Conservation (phyloP, 169 alveolate species). For the Plasmodium billcollinsi region DNA sequence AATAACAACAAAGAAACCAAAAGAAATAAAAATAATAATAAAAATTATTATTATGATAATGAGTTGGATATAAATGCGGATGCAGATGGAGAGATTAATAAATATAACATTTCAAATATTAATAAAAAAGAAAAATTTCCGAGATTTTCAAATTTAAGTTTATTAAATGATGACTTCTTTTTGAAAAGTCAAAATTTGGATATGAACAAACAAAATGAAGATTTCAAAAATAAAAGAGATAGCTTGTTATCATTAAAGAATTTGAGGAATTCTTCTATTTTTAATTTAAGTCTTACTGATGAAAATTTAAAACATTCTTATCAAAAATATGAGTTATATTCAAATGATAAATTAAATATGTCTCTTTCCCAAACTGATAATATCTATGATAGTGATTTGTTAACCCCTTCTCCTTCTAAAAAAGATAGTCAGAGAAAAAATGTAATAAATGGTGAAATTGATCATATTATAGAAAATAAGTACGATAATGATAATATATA, state of each 20-base stretch:
- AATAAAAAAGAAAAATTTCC: conserved; percentile 9
- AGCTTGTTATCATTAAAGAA: conserved; percentile 15
- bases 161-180: conserved; percentile 46
- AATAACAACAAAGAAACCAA: too few species aligned
- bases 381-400: conserved; percentile 43
- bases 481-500: too few species aligned
- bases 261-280: conserved; percentile 33
- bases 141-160: conserved; percentile 29
- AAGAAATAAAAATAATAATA: too few species aligned
- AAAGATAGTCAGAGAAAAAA: background rate
- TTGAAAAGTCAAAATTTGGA: conserved; percentile 17
- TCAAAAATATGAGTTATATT: conserved; percentile 3
- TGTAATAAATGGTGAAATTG: background rate
- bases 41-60: too few species aligned
- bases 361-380: conserved; percentile 44
- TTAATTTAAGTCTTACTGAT: conserved; percentile 54
- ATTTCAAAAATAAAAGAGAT: conserved; percentile 16
- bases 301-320: conserved; percentile 23
- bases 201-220: background rate
- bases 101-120: background rate
- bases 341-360: conserved; percentile 13
- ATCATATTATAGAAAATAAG: too few species aligned
- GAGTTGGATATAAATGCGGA: too few species aligned
- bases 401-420: conserved; percentile 73
- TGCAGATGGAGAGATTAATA: too few species aligned